These are phyloP conservation scores for Cryomyces antarcticus DNA, from an alignment of 495 filamentous ascomycete genomes.

Conservation along the genomic window DNA sequence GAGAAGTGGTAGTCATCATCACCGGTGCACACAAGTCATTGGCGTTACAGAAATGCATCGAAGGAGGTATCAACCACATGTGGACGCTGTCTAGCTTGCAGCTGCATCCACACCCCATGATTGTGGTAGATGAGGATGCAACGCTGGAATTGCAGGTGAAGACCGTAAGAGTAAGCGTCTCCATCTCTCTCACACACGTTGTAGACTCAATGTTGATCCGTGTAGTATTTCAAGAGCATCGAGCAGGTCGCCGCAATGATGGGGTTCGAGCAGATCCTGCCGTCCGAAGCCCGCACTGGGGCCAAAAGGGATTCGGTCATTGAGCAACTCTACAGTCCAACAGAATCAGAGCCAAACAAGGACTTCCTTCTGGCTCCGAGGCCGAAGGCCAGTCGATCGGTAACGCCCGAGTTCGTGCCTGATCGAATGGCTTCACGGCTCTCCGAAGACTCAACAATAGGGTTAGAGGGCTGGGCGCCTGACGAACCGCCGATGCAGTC, in stretches of 20 bases:
- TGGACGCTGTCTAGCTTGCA: slow-evolving; percentile 71
- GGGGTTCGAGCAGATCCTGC: slow-evolving; percentile 39
- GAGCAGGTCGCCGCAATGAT: slow-evolving; percentile 34
- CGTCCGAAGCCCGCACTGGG: slow-evolving; percentile 14
- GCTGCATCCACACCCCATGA: slow-evolving; percentile 56
- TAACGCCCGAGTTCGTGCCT: slow-evolving; percentile 11
- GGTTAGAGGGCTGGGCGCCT: background rate
- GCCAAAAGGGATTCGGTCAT: slow-evolving; percentile 16
- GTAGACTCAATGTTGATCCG: background rate
- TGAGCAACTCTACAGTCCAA: slow-evolving; percentile 12
- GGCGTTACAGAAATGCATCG: slow-evolving; percentile 63
- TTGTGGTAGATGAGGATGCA: slow-evolving; percentile 72
- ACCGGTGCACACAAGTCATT: slow-evolving; percentile 63
- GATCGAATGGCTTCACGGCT: slow-evolving; percentile 7
- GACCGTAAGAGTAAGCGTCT: slow-evolving; percentile 45
- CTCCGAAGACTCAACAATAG: background rate
- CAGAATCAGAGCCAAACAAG: slow-evolving; percentile 1
- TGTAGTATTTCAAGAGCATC: slow-evolving; percentile 47
- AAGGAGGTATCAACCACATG: slow-evolving; percentile 74
- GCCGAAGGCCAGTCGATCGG: slow-evolving; percentile 5
- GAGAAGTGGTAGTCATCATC: slow-evolving; percentile 66
- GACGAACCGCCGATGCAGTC: slow-evolving; percentile 1
- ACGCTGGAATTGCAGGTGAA: slow-evolving; percentile 70
- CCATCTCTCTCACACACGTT: background rate
- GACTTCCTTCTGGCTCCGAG: slow-evolving; percentile 5